These are phyloP conservation scores for Gossypium thurberi DNA, from an alignment of 345 rosid genomes.

Conservation along the genomic window DNA sequence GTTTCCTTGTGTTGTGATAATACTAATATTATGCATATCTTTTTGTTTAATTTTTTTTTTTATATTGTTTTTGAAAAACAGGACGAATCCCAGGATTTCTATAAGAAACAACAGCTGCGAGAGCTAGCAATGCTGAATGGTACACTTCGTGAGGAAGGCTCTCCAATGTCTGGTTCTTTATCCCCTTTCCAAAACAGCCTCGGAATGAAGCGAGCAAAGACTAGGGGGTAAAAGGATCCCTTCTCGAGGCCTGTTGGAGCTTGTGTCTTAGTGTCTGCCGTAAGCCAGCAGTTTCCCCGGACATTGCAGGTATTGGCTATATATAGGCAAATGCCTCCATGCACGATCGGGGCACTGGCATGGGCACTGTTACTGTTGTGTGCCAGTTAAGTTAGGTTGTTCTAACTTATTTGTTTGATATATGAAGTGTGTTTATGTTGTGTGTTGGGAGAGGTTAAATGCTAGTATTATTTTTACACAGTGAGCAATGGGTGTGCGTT, in stretches of 20 bases:
- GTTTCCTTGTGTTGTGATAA: background rate
- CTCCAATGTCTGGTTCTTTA: slow-evolving; percentile 87
- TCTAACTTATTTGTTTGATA: slow-evolving; percentile 32
- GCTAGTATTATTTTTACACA: slow-evolving; percentile 6
- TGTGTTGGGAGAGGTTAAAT: slow-evolving; percentile 14
- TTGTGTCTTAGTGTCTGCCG: slow-evolving; percentile 24
- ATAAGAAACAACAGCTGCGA: slow-evolving; percentile 93
- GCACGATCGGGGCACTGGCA: slow-evolving; percentile 44
- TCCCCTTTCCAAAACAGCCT: slow-evolving; percentile 87
- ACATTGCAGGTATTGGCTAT: slow-evolving; percentile 23
- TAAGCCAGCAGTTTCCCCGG: slow-evolving; percentile 24
- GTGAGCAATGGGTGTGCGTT: slow-evolving; percentile 5
- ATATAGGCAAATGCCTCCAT: slow-evolving; percentile 30
- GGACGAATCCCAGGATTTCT: slow-evolving; percentile 95
- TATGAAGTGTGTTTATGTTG: slow-evolving; percentile 32
- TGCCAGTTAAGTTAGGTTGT: slow-evolving; percentile 28
- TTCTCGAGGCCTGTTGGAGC: slow-evolving; percentile 24
- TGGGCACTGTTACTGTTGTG: slow-evolving; percentile 6
- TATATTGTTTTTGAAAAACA: slow-evolving; percentile 8
- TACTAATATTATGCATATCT: background rate
- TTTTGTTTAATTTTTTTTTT: background rate
- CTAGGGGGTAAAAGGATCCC: slow-evolving; percentile 47
- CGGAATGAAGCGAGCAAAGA: slow-evolving; percentile 96
- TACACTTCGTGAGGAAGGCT: slow-evolving; percentile 82
- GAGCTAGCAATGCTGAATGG: slow-evolving; percentile 96